Evolutionary conservation across 805 yeast species (phyloP), one percentile per base, ranked within the genome.

Genomic region (Candida hispaniensis): DNA sequence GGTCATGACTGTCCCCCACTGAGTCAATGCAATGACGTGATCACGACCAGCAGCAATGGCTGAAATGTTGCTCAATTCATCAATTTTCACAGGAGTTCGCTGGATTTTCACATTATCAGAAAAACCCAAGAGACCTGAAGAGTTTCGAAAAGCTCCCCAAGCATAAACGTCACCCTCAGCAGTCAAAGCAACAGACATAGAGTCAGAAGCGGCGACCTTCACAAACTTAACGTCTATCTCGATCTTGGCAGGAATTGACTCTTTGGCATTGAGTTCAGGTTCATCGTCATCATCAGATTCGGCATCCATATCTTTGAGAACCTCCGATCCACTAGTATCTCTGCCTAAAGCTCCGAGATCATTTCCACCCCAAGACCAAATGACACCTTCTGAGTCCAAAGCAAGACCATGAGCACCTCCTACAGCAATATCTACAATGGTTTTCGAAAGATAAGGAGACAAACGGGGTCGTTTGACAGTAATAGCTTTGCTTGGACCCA

Each of bases 331-430:
- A 14, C 63, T 14, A 0, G 81, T 67, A 48, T 79, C 81, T 55
- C 99, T 73, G 12, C 97, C 98, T 26, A 91, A 63, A 4, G 81
- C 96, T 21, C 79, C 83, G 42, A 85, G 75, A 50, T 91, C 99
- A 48, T 91, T 91, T 28, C 81, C 79, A 40, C 99, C 99, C 99
- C 99, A 91, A 3, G 95, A 79, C 95, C 96, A 91, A n/a, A 91
- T 58, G 40, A 70, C 65, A 45, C 83, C 83, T 11, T 72, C 61
- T 23, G 70, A 56, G 52, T 85, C 96, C 34, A 88, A 58, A 0
- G 88, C 96, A 27, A 91, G 53, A 1, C 79, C 72, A 52, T 91
- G 99, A 79, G 91, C 88, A 34, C 98, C 99, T 33, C 99, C 99
- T 15, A 74, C 94, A 1, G 94, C 83, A 49, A 91, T 65, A 44